These are phyloP conservation scores for Aspergillus sp. DNA, from an alignment of 2,329 filamentous ascomycete genomes.

Conservation along the genomic window DNA sequence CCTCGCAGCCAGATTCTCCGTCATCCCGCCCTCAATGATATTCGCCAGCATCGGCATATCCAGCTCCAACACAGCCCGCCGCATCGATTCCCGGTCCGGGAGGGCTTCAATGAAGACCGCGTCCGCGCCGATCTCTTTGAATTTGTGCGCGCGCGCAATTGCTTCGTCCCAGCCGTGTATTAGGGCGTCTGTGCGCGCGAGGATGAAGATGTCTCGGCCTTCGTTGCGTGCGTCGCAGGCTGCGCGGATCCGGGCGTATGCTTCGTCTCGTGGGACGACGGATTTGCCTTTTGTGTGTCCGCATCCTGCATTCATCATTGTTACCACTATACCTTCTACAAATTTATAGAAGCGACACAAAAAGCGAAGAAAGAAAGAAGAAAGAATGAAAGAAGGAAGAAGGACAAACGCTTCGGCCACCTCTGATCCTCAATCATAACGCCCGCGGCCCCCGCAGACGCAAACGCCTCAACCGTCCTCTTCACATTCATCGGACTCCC, in stretches of 20 bases:
- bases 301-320: constrained; percentile 31
- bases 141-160: constrained; percentile 41
- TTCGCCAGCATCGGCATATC: constrained; percentile 45
- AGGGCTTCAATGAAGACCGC: constrained; percentile 49
- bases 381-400: neutral
- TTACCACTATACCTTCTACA: too few relatives aligned
- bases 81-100: constrained; percentile 46
- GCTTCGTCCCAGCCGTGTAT: constrained; percentile 46
- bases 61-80: constrained; percentile 37
- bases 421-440: constrained; percentile 51
- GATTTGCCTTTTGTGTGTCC: constrained; percentile 50
- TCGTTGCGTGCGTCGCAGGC: constrained; percentile 48
- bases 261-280: constrained; percentile 47
- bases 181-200: constrained; percentile 46
- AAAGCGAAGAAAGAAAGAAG: constrained; percentile 20
- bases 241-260: constrained; percentile 48
- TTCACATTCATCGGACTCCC: constrained; percentile 50
- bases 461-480: constrained; percentile 47
- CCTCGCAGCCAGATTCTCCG: constrained; percentile 41
- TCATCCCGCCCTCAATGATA: constrained; percentile 46
- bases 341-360: too few relatives aligned
- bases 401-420: constrained; percentile 47
- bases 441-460: constrained; percentile 39
- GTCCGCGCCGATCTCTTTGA: constrained; percentile 47
- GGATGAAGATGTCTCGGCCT: constrained; percentile 47